Conservation (phyloP, 371 early-diverging fungal genomes). For the Syncephalastrum sp. region DNA sequence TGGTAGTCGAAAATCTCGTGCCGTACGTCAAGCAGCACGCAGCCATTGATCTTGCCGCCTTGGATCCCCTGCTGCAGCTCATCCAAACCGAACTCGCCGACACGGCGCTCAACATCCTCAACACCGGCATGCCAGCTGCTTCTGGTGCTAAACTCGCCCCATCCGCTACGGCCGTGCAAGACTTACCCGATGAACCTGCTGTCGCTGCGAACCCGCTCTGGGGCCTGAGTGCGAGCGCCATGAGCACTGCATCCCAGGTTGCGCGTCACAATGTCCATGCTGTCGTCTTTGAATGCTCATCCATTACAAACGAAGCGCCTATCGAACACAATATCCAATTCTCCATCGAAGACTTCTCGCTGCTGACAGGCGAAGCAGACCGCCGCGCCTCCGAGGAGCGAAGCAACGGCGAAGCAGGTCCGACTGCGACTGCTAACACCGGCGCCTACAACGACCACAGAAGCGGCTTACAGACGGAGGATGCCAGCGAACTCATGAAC, state of each 20-base stretch:
- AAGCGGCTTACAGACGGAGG: conserved; percentile 7
- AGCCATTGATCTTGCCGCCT: conserved; percentile 42
- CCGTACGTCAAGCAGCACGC: conserved; percentile 46
- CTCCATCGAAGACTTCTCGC: conserved; percentile 47
- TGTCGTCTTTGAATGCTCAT: conserved; percentile 51
- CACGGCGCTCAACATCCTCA: conserved; percentile 68
- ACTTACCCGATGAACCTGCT: neutral
- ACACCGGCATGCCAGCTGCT: conserved; percentile 56
- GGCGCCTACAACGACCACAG: neutral
- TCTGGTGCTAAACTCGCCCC: conserved; percentile 2
- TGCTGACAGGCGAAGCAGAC: conserved; percentile 36
- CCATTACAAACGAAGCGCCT: conserved; percentile 38
- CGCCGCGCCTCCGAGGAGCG: conserved; percentile 3
- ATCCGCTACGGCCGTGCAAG: conserved; percentile 11
- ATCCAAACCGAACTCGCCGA: conserved; percentile 67
- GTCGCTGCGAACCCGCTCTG: conserved; percentile 27
- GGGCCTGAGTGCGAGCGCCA: conserved; percentile 20
- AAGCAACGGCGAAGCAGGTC: neutral
- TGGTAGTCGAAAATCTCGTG: conserved; percentile 63
- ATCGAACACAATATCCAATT: conserved; percentile 15
- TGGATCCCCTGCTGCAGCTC: conserved; percentile 53
- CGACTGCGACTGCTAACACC: neutral
- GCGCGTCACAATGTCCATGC: conserved; percentile 55
- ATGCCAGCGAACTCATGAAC: conserved; percentile 54
- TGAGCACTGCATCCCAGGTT: conserved; percentile 22